Conservation (phyloP, 164 flowering plant genomes). For the Protea cynaroides region DNA sequence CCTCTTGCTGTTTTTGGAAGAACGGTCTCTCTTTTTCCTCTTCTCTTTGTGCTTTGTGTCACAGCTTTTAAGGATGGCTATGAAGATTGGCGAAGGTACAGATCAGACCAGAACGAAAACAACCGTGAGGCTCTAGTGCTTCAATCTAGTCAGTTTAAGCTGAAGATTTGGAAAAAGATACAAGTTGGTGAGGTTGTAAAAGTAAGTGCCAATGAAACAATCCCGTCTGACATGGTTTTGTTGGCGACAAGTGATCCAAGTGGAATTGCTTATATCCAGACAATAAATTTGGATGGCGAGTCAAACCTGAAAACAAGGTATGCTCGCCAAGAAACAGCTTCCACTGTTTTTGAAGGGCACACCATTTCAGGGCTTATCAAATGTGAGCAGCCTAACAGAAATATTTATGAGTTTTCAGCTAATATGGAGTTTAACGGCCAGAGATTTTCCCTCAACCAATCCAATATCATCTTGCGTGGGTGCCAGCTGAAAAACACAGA, state of each 20-base stretch:
- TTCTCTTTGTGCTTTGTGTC: conserved; percentile 78
- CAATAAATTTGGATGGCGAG: conserved; percentile 94
- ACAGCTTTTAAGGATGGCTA: conserved; percentile 95
- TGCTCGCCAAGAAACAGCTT: conserved; percentile 80
- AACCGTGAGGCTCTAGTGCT: conserved; percentile 63
- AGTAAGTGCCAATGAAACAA: conserved; percentile 62
- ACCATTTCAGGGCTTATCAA: conserved; percentile 57
- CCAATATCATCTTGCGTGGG: conserved; percentile 86
- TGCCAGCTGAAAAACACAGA: conserved; percentile 91
- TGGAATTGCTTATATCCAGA: conserved; percentile 85
- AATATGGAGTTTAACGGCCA: conserved; percentile 75
- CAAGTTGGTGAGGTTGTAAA: conserved; percentile 76
- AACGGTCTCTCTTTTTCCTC: conserved; percentile 89
- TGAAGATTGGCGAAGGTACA: conserved; percentile 94
- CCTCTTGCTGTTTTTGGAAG: conserved; percentile 97
- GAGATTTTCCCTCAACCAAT: conserved; percentile 66
- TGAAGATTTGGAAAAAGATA: conserved; percentile 71
- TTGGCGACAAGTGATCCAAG: conserved; percentile 79
- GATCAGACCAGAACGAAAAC: conserved; percentile 82
- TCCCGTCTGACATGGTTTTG: conserved; percentile 92
- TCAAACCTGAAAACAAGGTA: conserved; percentile 90
- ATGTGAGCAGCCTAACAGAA: conserved; percentile 90
- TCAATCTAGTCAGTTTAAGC: conserved; percentile 42
- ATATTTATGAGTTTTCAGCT: conserved; percentile 87
- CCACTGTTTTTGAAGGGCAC: conserved; percentile 37